These are phyloP conservation scores for Hapsidospora chrysogenum DNA, from an alignment of 495 filamentous ascomycete species.

Conservation along the genomic window DNA sequence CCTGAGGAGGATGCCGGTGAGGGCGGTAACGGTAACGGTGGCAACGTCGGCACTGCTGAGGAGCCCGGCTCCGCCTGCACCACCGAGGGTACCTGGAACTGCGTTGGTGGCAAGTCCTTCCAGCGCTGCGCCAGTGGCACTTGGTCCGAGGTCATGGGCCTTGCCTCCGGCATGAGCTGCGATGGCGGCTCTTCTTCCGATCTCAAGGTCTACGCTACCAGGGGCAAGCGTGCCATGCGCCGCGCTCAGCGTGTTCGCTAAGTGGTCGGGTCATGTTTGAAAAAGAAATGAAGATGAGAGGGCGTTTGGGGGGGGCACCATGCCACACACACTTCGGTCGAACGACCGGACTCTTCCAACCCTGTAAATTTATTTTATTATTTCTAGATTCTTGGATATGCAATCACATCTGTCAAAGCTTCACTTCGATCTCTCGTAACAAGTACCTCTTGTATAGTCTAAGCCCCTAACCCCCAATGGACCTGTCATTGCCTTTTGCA, in stretches of 20 bases:
- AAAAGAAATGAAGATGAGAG: too few species aligned
- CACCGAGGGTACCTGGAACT: constrained; percentile 27
- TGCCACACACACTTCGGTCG: too few species aligned
- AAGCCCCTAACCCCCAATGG: too few species aligned
- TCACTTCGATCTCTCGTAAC: too few species aligned
- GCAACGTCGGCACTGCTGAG: not conserved
- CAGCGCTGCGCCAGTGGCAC: constrained; percentile 26
- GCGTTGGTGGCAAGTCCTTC: constrained; percentile 20
- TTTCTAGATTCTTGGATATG: not conserved
- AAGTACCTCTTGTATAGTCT: too few species aligned
- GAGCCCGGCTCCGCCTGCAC: constrained; percentile 14
- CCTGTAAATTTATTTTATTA: not conserved
- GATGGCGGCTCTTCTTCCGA: constrained; percentile 12
- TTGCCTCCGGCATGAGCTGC: constrained; percentile 22
- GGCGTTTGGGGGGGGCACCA: too few species aligned
- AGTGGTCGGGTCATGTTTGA: too few species aligned
- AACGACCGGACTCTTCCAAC: too few species aligned
- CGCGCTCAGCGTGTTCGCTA: constrained; percentile 12
- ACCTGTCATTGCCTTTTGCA: not conserved
- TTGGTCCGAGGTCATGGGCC: constrained; percentile 19
- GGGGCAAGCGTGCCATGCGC: constrained; percentile 10
- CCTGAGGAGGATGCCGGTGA: not conserved
- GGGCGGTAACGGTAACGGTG: too few species aligned
- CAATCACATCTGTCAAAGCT: too few species aligned
- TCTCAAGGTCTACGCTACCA: constrained; percentile 13